Base-by-base conservation (phyloP, 2,329 filamentous ascomycete genomes). In the Sporothrix curviconia region DNA sequence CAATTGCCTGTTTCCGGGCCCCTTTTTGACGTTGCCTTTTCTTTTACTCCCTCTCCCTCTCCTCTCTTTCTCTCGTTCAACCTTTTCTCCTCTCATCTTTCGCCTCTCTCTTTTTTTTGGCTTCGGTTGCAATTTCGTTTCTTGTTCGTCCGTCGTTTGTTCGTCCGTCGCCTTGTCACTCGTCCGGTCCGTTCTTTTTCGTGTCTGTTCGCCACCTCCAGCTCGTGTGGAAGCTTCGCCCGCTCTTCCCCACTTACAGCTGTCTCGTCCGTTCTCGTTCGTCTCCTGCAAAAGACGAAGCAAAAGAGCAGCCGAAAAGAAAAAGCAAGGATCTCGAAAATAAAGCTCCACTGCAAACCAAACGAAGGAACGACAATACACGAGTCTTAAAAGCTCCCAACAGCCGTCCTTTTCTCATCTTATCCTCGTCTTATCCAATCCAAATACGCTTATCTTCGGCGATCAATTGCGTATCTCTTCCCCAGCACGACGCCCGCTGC, bases 381-480 rank as follows among this genome's bases (percentile, higher is more conserved):
- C 28, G 28, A 32, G 11, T 32, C 28, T n/a, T n/a, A n/a, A n/a
- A n/a, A n/a, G n/a, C n/a, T n/a, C n/a, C 19, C 19, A 50, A 6
- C 32, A 8, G 47, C 19, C 47, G 19, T n/a, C n/a, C n/a, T n/a
- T 7, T 15, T 34, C 14, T 40, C 17, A 8, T 40, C n/a, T n/a
- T n/a, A n/a, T n/a, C n/a, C 47, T 52, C 25, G 19, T 51, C 28
- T 51, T 51, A 36, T 55, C 37, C 32, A 50, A 36, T 47, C 34
- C 34, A 30, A 34, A 54, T 34, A 39, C 36, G 28, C 49, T 54
- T 54, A 46, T 25, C 50, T 58, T 46, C 44, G 34, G 40, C 42
- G 49, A 43, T 36, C 17, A 9, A n/a, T n/a, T 34, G 30, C 51
- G 37, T 22, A 53, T 55, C 28, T 55, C 40, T 36, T 22, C n/a